A percentile compares a stretch with the other conserved stretches of the same genome.
Evolutionary conservation across 495 filamentous ascomycete genomes (phyloP).

Genomic region (Talaromyces adpressus): DNA sequence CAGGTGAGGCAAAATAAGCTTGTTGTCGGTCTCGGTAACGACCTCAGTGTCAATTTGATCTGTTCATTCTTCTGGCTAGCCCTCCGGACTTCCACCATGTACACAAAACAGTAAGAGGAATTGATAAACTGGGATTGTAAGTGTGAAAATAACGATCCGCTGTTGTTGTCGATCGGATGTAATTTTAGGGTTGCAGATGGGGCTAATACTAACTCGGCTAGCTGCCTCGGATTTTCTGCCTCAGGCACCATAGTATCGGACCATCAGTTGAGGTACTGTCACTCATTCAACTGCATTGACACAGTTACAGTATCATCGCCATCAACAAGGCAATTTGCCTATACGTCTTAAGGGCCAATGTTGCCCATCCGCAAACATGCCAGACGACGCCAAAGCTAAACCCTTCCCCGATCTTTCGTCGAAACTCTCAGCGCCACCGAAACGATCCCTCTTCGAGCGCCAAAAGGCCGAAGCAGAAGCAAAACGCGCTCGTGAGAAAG

Average conservation of each 20-base stretch:
- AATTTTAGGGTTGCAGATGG: neutral
- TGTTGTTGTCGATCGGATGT: neutral
- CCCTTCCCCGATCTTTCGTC: slow-evolving; percentile 79
- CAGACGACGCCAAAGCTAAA: slow-evolving; percentile 37
- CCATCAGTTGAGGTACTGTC: neutral
- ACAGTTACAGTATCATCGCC: neutral
- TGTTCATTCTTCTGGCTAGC: neutral
- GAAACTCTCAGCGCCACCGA: slow-evolving; percentile 74
- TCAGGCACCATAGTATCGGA: neutral
- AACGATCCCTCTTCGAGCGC: slow-evolving; percentile 87
- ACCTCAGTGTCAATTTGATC: neutral
- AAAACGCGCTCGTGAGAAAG: slow-evolving; percentile 78
- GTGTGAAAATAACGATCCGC: neutral
- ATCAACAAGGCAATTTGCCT: neutral
- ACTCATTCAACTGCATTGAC: neutral
- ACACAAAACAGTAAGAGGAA: neutral
- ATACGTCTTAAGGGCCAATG: neutral
- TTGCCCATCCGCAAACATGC: slow-evolving; percentile 23
- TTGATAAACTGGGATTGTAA: neutral
- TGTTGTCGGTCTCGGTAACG: neutral
- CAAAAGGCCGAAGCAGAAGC: slow-evolving; percentile 91
- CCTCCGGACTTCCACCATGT: neutral
- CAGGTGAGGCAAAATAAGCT: neutral
- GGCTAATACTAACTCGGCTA: neutral
- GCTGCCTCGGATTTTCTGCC: neutral